Conservation (phyloP, 495 filamentous ascomycete genomes). For the Aspergillus panamensis region DNA sequence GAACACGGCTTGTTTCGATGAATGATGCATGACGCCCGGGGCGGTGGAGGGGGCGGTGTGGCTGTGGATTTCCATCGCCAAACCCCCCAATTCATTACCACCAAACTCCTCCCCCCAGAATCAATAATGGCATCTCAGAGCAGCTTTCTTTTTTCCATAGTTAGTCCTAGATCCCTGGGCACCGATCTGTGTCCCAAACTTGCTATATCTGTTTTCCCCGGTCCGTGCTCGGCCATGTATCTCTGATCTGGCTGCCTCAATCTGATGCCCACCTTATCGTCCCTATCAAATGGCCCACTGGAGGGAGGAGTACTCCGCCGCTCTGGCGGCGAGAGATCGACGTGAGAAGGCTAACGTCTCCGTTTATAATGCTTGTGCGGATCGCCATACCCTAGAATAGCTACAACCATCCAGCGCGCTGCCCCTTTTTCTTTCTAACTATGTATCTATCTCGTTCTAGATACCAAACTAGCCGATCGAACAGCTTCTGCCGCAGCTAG, state of each 20-base stretch:
- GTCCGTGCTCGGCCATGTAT: slow-evolving; percentile 17
- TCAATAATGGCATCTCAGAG: neutral
- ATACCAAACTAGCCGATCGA: slow-evolving; percentile 67
- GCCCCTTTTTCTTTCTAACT: neutral
- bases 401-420: neutral
- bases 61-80: slow-evolving; percentile 9
- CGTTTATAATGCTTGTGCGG: slow-evolving; percentile 56
- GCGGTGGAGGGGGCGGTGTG: slow-evolving; percentile 38
- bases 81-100: neutral
- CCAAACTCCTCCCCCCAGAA: neutral
- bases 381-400: neutral
- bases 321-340: slow-evolving; percentile 53
- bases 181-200: neutral
- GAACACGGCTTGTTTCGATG: slow-evolving; percentile 24
- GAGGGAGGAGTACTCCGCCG: slow-evolving; percentile 55
- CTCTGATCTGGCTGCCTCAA: slow-evolving; percentile 15
- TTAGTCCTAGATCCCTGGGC: neutral
- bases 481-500: slow-evolving; percentile 52
- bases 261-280: slow-evolving; percentile 23
- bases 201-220: slow-evolving; percentile 2
- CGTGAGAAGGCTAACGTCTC: slow-evolving; percentile 53
- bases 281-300: slow-evolving; percentile 49
- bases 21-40: slow-evolving; percentile 36
- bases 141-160: neutral
- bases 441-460: slow-evolving; percentile 35